Evolutionary conservation across 2,329 filamentous ascomycete species (phyloP), one percentile per base, ranked within the genome.

Genomic region (Clathrospora elynae): DNA sequence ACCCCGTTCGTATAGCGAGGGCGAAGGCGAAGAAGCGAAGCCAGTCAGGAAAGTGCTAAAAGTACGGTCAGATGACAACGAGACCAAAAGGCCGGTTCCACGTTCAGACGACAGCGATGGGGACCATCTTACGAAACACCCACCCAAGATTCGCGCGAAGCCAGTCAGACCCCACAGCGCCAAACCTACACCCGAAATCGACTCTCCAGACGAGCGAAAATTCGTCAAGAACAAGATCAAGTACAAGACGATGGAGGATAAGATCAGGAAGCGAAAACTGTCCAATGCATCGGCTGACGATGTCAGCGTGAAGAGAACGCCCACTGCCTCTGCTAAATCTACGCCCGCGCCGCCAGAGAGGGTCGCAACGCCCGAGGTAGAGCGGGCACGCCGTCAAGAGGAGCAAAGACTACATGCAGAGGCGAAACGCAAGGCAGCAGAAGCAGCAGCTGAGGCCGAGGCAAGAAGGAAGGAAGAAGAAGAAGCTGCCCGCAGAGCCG

Each of bases 171-270:
- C 57, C 5, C 38, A 43, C n/a, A 58, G 50, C 33, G 42, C 59
- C 37, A 66, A 66, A 39, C 61, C 62, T 19, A 70, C 63, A 3
- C 60, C 64, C 11, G 67, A 68, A 23, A 49, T 61, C 4, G 66
- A 70, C 6, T 69, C 67, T 11, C 63, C 61, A 3, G 67, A 70
- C 24, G 67, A 70, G 42, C 59, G 59, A 24, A 68, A 64, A 32
- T 38, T 49, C 8, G 32, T 57, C 16, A 69, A 64, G 44, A 64
- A 59, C 19, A 61, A 62, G 34, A 60, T 65, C 46, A 66, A 66
- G 35, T 61, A 65, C 36, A 61, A 61, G 30, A 52, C 57, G 5
- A 49, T 64, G 30, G 66, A 70, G 7, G 65, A 65, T 28, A 68
- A 64, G 41, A 55, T 61, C 28, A 62, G 56, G 40, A 69, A 65